These are phyloP conservation scores for Phytophthora tentaculata DNA, from an alignment of 352 stramenopile species.

Conservation along the genomic window DNA sequence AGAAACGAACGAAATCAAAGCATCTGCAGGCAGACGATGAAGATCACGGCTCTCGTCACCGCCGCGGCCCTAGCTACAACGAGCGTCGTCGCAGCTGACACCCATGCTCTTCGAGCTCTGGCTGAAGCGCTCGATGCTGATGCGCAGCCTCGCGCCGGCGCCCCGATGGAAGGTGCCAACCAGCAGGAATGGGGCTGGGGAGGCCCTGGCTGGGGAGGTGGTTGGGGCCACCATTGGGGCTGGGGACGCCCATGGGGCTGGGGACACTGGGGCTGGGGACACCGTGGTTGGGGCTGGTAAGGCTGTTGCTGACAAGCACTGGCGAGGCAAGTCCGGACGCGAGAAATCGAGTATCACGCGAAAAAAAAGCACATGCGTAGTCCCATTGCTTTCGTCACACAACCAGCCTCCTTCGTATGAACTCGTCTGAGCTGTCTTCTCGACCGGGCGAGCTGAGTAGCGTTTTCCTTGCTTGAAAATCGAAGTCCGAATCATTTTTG, in stretches of 20 bases:
- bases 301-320: neutral
- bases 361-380: neutral
- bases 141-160: slow-evolving; percentile 3
- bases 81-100: slow-evolving; percentile 16
- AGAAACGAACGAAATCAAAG: slow-evolving; percentile 10
- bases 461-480: slow-evolving; percentile 14
- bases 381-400: neutral
- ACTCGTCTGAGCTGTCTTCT: slow-evolving; percentile 5
- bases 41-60: slow-evolving; percentile 26
- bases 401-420: neutral
- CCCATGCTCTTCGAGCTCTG: slow-evolving; percentile 26
- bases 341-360: slow-evolving; percentile 1
- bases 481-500: slow-evolving; percentile 11
- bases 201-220: neutral
- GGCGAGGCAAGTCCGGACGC: neutral
- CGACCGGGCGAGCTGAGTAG: slow-evolving; percentile 10
- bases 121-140: slow-evolving; percentile 18
- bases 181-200: slow-evolving; percentile 14
- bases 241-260: slow-evolving; percentile 6
- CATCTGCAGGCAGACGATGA: slow-evolving; percentile 14
- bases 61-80: slow-evolving; percentile 23
- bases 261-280: slow-evolving; percentile 14
- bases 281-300: slow-evolving; percentile 26
- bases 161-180: slow-evolving; percentile 14
- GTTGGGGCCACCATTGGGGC: too few relatives aligned